Percentiles rank a stretch among this genome's conserved stretches.
These are phyloP conservation scores for Melocanna baccifera DNA, from an alignment of 176 grass and related monocot species.

Conservation along the genomic window DNA sequence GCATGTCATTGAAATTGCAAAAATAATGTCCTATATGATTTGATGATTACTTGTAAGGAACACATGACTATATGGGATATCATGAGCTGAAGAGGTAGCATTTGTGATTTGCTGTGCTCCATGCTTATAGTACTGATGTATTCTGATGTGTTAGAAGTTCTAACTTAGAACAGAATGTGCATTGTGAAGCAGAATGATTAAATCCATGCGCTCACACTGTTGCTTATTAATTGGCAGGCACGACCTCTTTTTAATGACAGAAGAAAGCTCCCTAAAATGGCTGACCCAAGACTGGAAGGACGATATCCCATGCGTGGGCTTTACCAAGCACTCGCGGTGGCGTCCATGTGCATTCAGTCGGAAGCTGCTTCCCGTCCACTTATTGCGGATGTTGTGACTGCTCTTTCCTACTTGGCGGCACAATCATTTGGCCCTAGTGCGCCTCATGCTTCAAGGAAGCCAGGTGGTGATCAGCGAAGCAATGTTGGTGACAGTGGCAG, in stretches of 20 bases:
- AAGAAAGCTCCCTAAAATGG: conserved; percentile 82
- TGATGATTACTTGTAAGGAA: background rate
- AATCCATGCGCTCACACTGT: background rate
- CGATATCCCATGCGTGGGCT: conserved; percentile 82
- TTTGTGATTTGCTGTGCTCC: background rate
- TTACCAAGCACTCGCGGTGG: conserved; percentile 87
- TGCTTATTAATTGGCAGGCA: conserved; percentile 40
- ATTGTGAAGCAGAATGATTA: background rate
- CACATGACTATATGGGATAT: background rate
- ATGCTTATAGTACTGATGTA: background rate
- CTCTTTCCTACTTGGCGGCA: conserved; percentile 78
- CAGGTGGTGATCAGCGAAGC: conserved; percentile 34
- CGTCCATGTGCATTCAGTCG: conserved; percentile 90
- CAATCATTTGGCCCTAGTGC: conserved; percentile 51
- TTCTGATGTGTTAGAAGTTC: background rate
- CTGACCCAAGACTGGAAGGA: conserved; percentile 73
- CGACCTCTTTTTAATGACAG: conserved; percentile 82
- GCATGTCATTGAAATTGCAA: background rate
- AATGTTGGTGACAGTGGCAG: conserved; percentile 36
- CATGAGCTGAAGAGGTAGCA: background rate
- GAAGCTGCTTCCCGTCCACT: conserved; percentile 78
- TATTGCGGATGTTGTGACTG: conserved; percentile 86
- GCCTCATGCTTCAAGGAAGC: conserved; percentile 34
- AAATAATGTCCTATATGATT: background rate
- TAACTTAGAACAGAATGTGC: background rate